phyloP scores from a whole-genome alignment of 2,329 filamentous ascomycete genomes.

The Sclerotinia spermophila region DNA sequence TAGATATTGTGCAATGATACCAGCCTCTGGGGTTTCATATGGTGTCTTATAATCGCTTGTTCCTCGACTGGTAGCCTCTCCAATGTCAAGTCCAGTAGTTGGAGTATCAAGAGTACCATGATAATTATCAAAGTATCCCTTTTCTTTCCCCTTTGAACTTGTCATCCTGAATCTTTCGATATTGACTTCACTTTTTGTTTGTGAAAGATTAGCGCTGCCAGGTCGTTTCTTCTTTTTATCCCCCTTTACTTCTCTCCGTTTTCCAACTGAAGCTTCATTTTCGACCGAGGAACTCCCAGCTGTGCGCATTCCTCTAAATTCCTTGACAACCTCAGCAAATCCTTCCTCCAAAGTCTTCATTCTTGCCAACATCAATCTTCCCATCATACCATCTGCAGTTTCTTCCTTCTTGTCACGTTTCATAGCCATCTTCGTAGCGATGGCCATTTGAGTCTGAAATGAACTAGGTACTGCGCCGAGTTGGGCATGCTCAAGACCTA shows the following conservation, averaged over 20 bases:
- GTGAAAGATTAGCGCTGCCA: constrained; percentile 6
- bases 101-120: neutral
- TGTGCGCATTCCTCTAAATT: constrained; percentile 49
- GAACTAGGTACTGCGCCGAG: constrained; percentile 66
- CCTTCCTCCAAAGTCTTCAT: constrained; percentile 94
- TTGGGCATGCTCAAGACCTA: constrained; percentile 62
- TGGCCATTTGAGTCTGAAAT: constrained; percentile 77
- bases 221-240: constrained; percentile 18
- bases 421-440: constrained; percentile 60
- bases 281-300: constrained; percentile 33
- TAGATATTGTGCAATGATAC: constrained; percentile 7
- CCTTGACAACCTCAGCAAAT: constrained; percentile 79
- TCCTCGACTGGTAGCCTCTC: constrained; percentile 4
- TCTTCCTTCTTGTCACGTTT: constrained; percentile 39
- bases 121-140: constrained; percentile 8
- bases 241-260: constrained; percentile 16
- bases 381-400: constrained; percentile 66
- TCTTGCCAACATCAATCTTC: constrained; percentile 75
- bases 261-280: constrained; percentile 23
- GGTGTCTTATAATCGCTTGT: constrained; percentile 11
- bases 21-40: neutral
- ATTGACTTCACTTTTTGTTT: constrained; percentile 27
- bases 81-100: neutral
- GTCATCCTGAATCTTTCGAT: constrained; percentile 2
- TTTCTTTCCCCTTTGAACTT: constrained; percentile 8